Base-by-base conservation (phyloP, 164 flowering plant species). In the Stephania cephalantha region DNA sequence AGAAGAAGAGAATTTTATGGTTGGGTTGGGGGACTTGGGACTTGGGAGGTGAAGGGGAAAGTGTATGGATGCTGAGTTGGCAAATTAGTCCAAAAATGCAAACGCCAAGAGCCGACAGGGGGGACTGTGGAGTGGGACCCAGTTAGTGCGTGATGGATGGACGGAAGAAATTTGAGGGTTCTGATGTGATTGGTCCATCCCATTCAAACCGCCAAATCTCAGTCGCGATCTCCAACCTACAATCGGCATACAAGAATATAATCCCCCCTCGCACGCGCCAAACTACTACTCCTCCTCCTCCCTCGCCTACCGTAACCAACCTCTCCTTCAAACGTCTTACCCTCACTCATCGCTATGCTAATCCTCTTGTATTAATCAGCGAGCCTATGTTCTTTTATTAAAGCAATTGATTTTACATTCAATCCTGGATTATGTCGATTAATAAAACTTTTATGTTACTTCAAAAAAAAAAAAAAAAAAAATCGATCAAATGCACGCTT, bases 81-180 rank as follows among this genome's bases (percentile, higher is more conserved):
- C 66, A 61, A 18, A 61, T 4, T 61, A 61, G 66, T 61, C 66
- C 20, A n/a, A 58, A 30, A 7, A 25, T 13, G 8, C 45, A 58
- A 13, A 55, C 25, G 69, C 65, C 78, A 71, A 74, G 71, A 53
- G 69, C 75, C 81, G 81, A 78, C 79, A 75, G 76, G 78, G 73
- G 77, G 66, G 66, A 71, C 31, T 35, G 29, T n/a, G 73, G 81
- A 6, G 66, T 79, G 74, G 78, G 78, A 58, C 75, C 73, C 68
- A 70, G n/a, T 25, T 67, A 71, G 42, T 78, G 80, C 35, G 71
- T 46, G 72, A 35, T 71, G 72, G 75, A 69, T 55, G 48, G 71
- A 50, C 65, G 74, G 52, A 29, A 25, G 42, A 74, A 70, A 48
- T 70, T 74, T 61, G 25, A 52, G 55, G 64, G 46, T 68, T 69